These are phyloP conservation scores for Sambucus nigra DNA, from an alignment of 129 eudicot genomes.

Conservation along the genomic window DNA sequence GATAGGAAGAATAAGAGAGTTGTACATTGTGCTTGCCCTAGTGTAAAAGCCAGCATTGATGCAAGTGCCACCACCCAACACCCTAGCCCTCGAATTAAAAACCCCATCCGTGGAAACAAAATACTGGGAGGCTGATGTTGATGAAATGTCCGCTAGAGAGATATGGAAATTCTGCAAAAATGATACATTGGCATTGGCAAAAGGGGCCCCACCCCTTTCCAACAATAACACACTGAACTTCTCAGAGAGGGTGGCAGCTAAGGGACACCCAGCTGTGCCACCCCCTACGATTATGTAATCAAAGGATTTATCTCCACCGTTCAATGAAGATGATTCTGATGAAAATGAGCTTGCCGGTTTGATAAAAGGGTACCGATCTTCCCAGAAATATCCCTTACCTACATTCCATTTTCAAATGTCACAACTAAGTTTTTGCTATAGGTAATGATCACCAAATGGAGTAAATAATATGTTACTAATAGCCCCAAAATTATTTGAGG, in stretches of 20 bases:
- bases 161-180: conserved; percentile 74
- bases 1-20: neutral
- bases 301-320: conserved; percentile 24
- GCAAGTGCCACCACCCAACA: conserved; percentile 84
- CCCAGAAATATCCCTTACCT: conserved; percentile 32
- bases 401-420: too few relatives aligned
- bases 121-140: conserved; percentile 62
- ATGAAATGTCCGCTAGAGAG: conserved; percentile 65
- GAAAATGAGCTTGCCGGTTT: conserved; percentile 60
- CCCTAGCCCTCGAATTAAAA: conserved; percentile 75
- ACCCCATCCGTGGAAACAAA: conserved; percentile 90
- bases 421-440: too few relatives aligned
- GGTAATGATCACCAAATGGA: too few relatives aligned
- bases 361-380: conserved; percentile 58
- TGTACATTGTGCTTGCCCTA: conserved; percentile 83
- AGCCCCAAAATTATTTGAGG: too few relatives aligned
- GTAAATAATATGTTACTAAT: too few relatives aligned
- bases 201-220: conserved; percentile 98
- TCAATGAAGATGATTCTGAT: conserved; percentile 27
- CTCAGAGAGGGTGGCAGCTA: conserved; percentile 82
- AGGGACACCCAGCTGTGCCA: conserved; percentile 95
- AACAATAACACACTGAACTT: conserved; percentile 65
- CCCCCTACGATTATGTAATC: conserved; percentile 90
- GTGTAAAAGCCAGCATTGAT: conserved; percentile 98
- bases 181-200: conserved; percentile 58